Percentiles rank a stretch among this genome's conserved stretches.
Conservation (phyloP, 176 grass and related monocot genomes). For the Carex myosuroides region DNA sequence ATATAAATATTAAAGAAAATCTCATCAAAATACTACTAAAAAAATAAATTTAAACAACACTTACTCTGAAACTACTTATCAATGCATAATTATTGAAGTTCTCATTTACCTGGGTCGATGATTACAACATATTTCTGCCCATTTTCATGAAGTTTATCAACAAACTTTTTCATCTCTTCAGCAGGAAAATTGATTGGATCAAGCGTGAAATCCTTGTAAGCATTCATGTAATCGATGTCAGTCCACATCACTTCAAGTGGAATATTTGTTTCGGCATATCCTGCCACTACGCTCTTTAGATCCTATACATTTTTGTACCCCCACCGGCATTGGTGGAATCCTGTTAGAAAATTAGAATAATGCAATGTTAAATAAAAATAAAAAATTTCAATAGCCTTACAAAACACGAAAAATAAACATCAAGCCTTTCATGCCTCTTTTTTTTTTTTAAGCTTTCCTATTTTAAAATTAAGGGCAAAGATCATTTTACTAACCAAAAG, state of each 20-base stretch:
- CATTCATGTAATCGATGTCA: constrained; percentile 95
- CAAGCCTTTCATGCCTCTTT: background rate
- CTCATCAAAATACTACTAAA: background rate
- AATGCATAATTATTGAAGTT: background rate
- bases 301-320: constrained; percentile 63
- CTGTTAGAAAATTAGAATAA: constrained; percentile 15
- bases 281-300: constrained; percentile 56
- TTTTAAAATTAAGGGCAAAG: background rate
- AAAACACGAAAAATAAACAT: background rate
- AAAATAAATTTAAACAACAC: background rate
- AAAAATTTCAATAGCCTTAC: background rate
- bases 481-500: constrained; percentile 38
- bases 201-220: constrained; percentile 75
- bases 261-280: constrained; percentile 63
- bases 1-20: background rate
- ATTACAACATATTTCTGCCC: constrained; percentile 85
- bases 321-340: constrained; percentile 76
- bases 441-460: too few relatives aligned
- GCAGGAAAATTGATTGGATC: constrained; percentile 64
- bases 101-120: constrained; percentile 53
- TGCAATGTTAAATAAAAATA: too few relatives aligned
- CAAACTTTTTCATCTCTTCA: constrained; percentile 38
- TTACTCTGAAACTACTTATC: background rate
- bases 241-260: constrained; percentile 96
- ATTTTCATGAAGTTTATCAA: constrained; percentile 58